Evolutionary conservation across 306 rosid genomes (phyloP).

Genomic region (Rosa rugosa): DNA sequence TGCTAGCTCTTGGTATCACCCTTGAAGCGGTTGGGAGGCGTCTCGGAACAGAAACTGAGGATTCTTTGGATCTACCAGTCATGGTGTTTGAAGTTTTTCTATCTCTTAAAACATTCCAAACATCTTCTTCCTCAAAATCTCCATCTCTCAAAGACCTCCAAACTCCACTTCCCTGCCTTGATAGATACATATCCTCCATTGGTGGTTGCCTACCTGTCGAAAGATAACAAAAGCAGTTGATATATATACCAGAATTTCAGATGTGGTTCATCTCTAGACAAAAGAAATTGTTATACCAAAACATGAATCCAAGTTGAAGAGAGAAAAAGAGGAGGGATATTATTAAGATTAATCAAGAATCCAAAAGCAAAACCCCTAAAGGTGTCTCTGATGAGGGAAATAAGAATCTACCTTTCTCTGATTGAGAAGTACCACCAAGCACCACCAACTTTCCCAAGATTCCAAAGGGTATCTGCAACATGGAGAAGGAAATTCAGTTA

Average conservation of each 20-base stretch:
- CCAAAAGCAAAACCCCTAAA: slow-evolving; percentile 13
- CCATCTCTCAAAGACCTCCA: slow-evolving; percentile 88
- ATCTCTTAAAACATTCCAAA: slow-evolving; percentile 66
- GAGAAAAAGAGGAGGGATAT: background rate
- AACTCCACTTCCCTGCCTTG: slow-evolving; percentile 56
- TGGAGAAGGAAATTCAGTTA: slow-evolving; percentile 21
- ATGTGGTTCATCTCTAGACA: slow-evolving; percentile 6
- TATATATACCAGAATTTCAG: slow-evolving; percentile 11
- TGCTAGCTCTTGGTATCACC: slow-evolving; percentile 55
- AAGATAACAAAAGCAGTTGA: background rate
- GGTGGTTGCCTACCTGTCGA: slow-evolving; percentile 36
- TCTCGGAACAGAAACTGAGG: slow-evolving; percentile 36
- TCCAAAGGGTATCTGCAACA: slow-evolving; percentile 39
- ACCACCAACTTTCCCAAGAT: slow-evolving; percentile 37
- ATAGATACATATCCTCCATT: slow-evolving; percentile 56
- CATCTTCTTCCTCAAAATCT: slow-evolving; percentile 82
- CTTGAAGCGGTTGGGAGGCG: slow-evolving; percentile 48
- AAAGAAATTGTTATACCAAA: slow-evolving; percentile 20
- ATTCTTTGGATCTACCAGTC: slow-evolving; percentile 21
- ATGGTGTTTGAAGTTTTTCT: slow-evolving; percentile 22
- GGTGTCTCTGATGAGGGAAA: slow-evolving; percentile 22
- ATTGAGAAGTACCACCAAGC: slow-evolving; percentile 35
- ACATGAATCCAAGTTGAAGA: background rate
- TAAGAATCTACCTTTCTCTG: slow-evolving; percentile 41
- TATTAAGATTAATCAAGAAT: background rate